A percentile compares a stretch with the other conserved stretches of the same genome.
Evolutionary conservation across 2,329 filamentous ascomycete species (phyloP).

Genomic region (Tolypocladium sp.): DNA sequence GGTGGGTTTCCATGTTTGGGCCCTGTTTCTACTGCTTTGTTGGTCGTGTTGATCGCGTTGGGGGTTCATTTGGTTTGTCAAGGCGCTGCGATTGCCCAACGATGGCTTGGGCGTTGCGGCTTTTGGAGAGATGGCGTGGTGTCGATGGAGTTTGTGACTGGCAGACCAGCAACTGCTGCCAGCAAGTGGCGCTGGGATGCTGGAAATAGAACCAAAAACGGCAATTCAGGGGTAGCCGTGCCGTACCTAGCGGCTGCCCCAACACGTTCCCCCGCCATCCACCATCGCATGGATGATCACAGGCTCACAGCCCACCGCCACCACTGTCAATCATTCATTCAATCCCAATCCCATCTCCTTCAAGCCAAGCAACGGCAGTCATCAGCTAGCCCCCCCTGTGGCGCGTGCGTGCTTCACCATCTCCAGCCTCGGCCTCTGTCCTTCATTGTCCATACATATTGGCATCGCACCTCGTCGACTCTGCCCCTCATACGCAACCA

Average conservation of each 20-base stretch:
- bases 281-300: not conserved
- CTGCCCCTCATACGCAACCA: not conserved
- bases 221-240: not conserved
- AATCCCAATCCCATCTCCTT: not conserved
- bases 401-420: not conserved
- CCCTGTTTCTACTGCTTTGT: too few species aligned
- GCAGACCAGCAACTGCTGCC: too few species aligned
- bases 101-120: not conserved
- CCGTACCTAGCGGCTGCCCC: not conserved
- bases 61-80: not conserved
- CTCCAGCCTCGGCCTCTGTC: too few species aligned
- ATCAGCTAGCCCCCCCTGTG: not conserved
- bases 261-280: not conserved
- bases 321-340: not conserved
- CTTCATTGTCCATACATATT: not conserved
- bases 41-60: too few species aligned
- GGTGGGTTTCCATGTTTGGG: too few species aligned
- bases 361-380: too few species aligned
- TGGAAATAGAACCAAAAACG: not conserved
- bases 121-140: not conserved
- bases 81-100: not conserved
- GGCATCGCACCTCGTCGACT: not conserved
- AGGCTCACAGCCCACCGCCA: not conserved
- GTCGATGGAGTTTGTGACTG: too few species aligned
- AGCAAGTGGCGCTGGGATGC: not conserved